Evolutionary conservation across 1,284 basidiomycete genomes (phyloP).

Genomic region (Heliocybe sulcata): DNA sequence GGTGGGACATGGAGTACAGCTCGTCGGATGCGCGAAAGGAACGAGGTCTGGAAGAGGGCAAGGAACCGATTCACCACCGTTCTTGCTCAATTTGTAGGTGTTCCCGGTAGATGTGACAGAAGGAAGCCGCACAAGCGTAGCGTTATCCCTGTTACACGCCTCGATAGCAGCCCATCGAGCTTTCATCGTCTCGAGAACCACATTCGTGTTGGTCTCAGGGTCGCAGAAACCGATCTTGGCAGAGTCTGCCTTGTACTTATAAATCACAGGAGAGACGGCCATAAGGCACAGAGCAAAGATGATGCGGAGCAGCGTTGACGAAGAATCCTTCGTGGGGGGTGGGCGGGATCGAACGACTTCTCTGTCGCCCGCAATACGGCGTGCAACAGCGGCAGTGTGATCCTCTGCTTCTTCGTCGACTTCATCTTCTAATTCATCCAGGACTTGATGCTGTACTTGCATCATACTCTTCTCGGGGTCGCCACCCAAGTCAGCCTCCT

Average conservation of each 20-base stretch:
- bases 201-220: slow-evolving; percentile 56
- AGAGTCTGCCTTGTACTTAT: slow-evolving; percentile 61
- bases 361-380: background rate
- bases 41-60: slow-evolving; percentile 49
- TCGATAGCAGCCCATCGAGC: slow-evolving; percentile 39
- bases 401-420: slow-evolving; percentile 8
- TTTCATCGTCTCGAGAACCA: slow-evolving; percentile 41
- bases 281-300: slow-evolving; percentile 30
- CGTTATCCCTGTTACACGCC: slow-evolving; percentile 53
- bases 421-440: slow-evolving; percentile 14
- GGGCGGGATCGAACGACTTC: background rate
- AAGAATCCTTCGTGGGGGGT: background rate
- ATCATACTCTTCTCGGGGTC: slow-evolving; percentile 8
- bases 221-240: slow-evolving; percentile 81
- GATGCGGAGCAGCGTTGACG: slow-evolving; percentile 24
- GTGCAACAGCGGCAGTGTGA: background rate
- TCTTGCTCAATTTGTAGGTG: background rate
- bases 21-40: slow-evolving; percentile 53
- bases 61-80: slow-evolving; percentile 17
- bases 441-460: slow-evolving; percentile 2
- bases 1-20: slow-evolving; percentile 82
- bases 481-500: slow-evolving; percentile 7
- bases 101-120: slow-evolving; percentile 12
- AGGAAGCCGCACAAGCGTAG: slow-evolving; percentile 30
- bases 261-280: slow-evolving; percentile 30